Percentiles rank a stretch among this genome's conserved stretches.
phyloP scores from a whole-genome alignment of 129 eudicot genomes.

The Daucus carota region DH1_v3.0 NC_030382.2:27163001-27163500 shows the following conservation, averaged over 20 bases:
- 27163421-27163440: constrained; percentile 81
- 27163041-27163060: neutral
- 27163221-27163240: constrained; percentile 84
- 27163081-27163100: neutral
- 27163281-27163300: constrained; percentile 45
- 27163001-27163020: neutral
- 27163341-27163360: constrained; percentile 66
- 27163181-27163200: constrained; percentile 49
- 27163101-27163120: neutral
- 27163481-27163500: constrained; percentile 95
- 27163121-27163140: neutral
- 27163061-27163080: neutral
- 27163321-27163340: constrained; percentile 41
- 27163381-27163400: constrained; percentile 90
- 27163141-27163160: constrained; percentile 64
- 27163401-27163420: constrained; percentile 80
- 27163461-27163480: constrained; percentile 71
- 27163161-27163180: constrained; percentile 69
- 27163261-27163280: constrained; percentile 65
- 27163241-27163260: constrained; percentile 68
- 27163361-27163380: constrained; percentile 85
- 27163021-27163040: neutral
- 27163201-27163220: constrained; percentile 65
- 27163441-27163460: constrained; percentile 72
- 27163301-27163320: constrained; percentile 69